Percentiles rank a stretch among this genome's conserved stretches.
These are phyloP conservation scores for Waitea zeae DNA, from an alignment of 1,284 basidiomycete genomes.

Conservation along the genomic window DNA sequence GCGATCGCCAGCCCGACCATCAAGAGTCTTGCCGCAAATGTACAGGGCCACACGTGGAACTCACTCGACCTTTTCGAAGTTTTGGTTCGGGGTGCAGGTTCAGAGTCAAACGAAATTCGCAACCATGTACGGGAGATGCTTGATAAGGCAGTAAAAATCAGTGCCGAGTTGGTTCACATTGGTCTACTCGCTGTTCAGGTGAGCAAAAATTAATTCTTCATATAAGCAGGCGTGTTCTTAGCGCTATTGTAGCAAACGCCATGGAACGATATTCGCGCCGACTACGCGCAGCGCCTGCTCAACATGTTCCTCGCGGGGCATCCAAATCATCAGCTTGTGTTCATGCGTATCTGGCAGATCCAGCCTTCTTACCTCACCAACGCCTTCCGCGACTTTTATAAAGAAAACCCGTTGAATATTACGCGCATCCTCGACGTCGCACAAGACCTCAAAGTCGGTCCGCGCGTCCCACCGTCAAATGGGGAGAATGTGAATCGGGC, in stretches of 20 bases:
- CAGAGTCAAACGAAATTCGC: constrained; percentile 53
- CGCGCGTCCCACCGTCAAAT: background rate
- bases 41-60: constrained; percentile 89
- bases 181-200: constrained; percentile 84
- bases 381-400: constrained; percentile 83
- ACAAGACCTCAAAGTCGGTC: constrained; percentile 76
- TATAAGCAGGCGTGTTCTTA: background rate
- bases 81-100: constrained; percentile 60
- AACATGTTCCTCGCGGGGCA: constrained; percentile 86
- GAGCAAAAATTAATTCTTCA: constrained; percentile 19
- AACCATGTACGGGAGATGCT: constrained; percentile 76
- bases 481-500: too few relatives aligned
- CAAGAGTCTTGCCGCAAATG: constrained; percentile 68
- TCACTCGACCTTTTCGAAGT: constrained; percentile 84
- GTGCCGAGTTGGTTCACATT: constrained; percentile 89
- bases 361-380: constrained; percentile 74
- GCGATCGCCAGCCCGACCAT: constrained; percentile 73
- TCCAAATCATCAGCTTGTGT: constrained; percentile 90
- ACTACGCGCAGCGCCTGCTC: constrained; percentile 77
- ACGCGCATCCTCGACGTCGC: constrained; percentile 91
- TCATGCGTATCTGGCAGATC: constrained; percentile 90
- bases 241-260: constrained; percentile 37
- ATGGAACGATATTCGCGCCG: constrained; percentile 76
- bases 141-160: constrained; percentile 83
- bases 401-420: constrained; percentile 85